Conservation (phyloP, 306 rosid species). For the Mimosa pudica region DNA sequence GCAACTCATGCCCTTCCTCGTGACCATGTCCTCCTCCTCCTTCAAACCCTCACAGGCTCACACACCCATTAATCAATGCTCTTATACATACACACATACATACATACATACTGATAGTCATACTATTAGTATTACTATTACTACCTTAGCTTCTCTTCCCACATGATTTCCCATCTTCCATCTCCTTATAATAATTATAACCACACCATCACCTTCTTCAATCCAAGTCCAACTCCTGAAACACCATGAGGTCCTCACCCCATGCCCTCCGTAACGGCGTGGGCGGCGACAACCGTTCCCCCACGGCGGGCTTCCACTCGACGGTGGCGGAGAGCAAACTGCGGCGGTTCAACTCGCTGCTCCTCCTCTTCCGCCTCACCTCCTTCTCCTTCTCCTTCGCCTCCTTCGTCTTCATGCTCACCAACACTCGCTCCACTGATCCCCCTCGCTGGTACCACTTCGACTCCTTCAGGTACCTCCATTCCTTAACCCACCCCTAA, state of each 20-base stretch:
- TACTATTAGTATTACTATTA: too few species aligned
- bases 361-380: slow-evolving; percentile 73
- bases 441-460: slow-evolving; percentile 83
- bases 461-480: slow-evolving; percentile 84
- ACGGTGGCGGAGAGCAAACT: slow-evolving; percentile 88
- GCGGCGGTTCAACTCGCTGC: slow-evolving; percentile 78
- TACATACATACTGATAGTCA: too few species aligned
- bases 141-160: background rate
- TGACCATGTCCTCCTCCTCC: slow-evolving; percentile 25
- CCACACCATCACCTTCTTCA: too few species aligned
- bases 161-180: slow-evolving; percentile 16
- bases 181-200: too few species aligned
- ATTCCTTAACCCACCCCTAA: background rate
- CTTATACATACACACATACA: too few species aligned
- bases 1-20: slow-evolving; percentile 31
- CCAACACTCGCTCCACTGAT: slow-evolving; percentile 59
- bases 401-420: slow-evolving; percentile 83
- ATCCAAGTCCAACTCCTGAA: too few species aligned
- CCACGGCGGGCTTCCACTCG: slow-evolving; percentile 75
- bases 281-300: slow-evolving; percentile 54
- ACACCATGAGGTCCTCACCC: too few species aligned
- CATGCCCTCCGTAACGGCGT: slow-evolving; percentile 48
- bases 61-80: background rate
- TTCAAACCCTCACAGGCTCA: background rate
- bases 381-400: slow-evolving; percentile 83